phyloP scores from a whole-genome alignment of 768 basidiomycete genomes.

The Xerocomus spinulosus region DNA sequence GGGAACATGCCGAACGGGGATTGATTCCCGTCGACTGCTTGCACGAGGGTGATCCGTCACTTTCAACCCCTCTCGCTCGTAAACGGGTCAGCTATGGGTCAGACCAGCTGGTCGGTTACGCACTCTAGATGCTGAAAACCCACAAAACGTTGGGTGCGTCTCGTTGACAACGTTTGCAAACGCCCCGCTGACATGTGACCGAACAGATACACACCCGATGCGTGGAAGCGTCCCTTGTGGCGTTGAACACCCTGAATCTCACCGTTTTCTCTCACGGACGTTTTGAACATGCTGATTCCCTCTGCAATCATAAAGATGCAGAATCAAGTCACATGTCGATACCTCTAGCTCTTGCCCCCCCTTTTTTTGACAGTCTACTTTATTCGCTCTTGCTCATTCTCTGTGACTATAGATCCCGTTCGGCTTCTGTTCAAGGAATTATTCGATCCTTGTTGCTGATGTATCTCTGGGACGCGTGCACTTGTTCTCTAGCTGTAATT shows the following conservation, averaged over 20 bases:
- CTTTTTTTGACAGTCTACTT: not conserved
- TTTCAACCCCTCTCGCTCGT: slow-evolving; percentile 46
- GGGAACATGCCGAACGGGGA: slow-evolving; percentile 32
- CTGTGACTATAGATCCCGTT: not conserved
- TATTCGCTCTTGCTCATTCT: not conserved
- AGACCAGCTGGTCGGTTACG: not conserved
- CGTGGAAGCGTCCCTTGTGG: too few relatives aligned
- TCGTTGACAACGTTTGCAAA: not conserved
- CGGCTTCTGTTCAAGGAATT: too few relatives aligned
- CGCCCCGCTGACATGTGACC: not conserved
- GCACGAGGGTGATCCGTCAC: slow-evolving; percentile 41
- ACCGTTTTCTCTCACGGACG: not conserved
- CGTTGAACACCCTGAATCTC: not conserved
- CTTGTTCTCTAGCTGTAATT: not conserved
- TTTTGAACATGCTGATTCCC: not conserved
- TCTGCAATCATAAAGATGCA: slow-evolving; percentile 3
- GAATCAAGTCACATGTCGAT: slow-evolving; percentile 10
- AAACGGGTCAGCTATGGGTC: slow-evolving; percentile 40
- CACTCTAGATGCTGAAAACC: not conserved
- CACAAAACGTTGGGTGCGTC: not conserved
- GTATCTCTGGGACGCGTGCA: not conserved
- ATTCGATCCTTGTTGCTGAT: too few relatives aligned
- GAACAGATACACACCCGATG: not conserved
- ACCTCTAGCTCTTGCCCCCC: slow-evolving; percentile 2
- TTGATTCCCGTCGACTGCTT: slow-evolving; percentile 72